Evolutionary conservation across 345 rosid genomes (phyloP), one percentile per base, ranked within the genome.

Genomic region (Eucalyptus virginea): DNA sequence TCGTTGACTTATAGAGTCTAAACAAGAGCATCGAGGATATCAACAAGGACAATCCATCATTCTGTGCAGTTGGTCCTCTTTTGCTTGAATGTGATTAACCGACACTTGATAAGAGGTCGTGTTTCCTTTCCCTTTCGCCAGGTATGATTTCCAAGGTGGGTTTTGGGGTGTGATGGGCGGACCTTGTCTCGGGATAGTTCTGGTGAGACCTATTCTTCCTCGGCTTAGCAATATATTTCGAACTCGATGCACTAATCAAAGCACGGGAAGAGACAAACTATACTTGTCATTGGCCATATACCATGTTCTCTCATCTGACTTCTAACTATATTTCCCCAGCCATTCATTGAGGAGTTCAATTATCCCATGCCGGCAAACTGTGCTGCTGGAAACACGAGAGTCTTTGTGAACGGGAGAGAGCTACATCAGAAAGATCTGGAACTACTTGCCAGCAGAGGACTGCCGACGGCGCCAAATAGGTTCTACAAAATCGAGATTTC

Each of bases 61-160:
- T 65, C 77, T 16, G 77, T 16, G 77, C 37, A 65, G 40, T 65
- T 15, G 77, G 77, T 65, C 8, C 37, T 65, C 40, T 14, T 65
- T 65, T 16, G 37, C 77, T 65, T 65, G 21, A n/a, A 65, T 15
- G 37, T 65, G 77, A 15, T 65, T 65, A 16, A n/a, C 5, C n/a
- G 77, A 65, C 77, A n/a, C 21, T n/a, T 65, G 77, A 32, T 65
- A 8, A 65, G 77, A n/a, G 77, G 40, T 65, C 37, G 23, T 15
- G 77, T 65, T 65, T 65, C 34, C 77, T 17, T 85, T 26, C n/a
- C 52, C 56, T 86, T 24, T 86, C 15, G 56, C 90, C 94, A 98
- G 99, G 99, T 98, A 98, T 49, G 99, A 97, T 89, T 93, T 58
- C 88, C 93, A 94, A 91, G 99, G 96, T 91, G 99, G 99, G 89